Evolutionary conservation across 2,329 filamentous ascomycete genomes (phyloP), one percentile per base, ranked within the genome.

Genomic region (Juglanconis oblonga): DNA sequence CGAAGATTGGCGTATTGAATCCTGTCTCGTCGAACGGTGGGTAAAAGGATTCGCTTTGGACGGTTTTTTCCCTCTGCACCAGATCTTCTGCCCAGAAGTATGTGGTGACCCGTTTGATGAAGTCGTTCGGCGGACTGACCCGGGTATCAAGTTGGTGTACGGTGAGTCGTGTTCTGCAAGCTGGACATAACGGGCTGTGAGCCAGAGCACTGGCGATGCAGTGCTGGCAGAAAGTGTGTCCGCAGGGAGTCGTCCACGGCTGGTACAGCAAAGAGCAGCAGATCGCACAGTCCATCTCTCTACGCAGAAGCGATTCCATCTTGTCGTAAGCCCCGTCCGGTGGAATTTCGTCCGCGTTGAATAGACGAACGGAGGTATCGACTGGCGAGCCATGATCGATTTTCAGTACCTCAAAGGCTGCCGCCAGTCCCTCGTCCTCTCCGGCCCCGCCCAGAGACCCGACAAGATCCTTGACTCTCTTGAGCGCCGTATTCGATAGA

Each of bases 271-370:
- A 74, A 45, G 87, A 84, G 72, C 94, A 96, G 74, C 93, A 97
- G 61, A 97, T 87, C 67, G 95, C 91, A 66, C 93, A 97, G 68
- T 97, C 92, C 69, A 96, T 78, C 70, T 96, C 92, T 14, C 80
- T 78, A 62, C 87, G 84, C 3, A 85, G 79, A 1, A 79, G 77
- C 32, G 88, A 82, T 66, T 86, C 85, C 13, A 95, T 70, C 38
- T 78, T 79, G 32, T 80, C 75, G 33, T 92, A 73, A 8, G 87
- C 66, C 36, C 67, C 70, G 3, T 71, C 67, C 9, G 72, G 70
- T 24, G 65, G 64, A 11, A 55, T 55, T 8, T 69, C 64, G 7
- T 73, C 66, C 38, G 70, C 65, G 7, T 69, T 68, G 14, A 62
- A 56, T 5, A 63, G 58, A 1, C 73, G 62, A 14, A 73, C 68